Percentiles rank a stretch among this genome's conserved stretches.
Conservation (phyloP, 2,329 filamentous ascomycete genomes). For the Talaromyces sp. region DNA sequence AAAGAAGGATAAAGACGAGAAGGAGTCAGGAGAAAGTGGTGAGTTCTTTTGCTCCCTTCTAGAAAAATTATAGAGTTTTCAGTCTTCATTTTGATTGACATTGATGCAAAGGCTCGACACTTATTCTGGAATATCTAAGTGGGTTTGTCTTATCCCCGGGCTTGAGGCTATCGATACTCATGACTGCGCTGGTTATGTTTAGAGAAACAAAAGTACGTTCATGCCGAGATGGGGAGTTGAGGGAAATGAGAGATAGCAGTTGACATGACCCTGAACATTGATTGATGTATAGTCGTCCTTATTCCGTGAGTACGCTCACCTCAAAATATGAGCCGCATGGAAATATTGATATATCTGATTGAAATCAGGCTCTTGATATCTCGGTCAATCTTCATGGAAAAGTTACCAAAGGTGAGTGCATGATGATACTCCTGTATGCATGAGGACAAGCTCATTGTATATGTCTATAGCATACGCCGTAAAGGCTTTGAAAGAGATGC, state of each 20-base stretch:
- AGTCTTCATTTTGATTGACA: neutral
- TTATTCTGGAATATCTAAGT: conserved; percentile 50
- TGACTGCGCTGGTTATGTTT: neutral
- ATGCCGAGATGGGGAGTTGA: neutral
- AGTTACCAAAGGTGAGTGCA: conserved; percentile 48
- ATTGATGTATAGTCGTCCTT: conserved; percentile 43
- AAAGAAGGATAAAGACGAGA: conserved; percentile 34
- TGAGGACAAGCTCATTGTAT: neutral
- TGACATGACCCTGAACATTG: neutral
- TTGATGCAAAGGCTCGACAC: conserved; percentile 30
- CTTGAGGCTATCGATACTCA: neutral
- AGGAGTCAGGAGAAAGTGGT: conserved; percentile 29
- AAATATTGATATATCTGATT: neutral
- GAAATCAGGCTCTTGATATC: conserved; percentile 50
- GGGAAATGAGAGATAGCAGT: neutral
- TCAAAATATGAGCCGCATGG: neutral
- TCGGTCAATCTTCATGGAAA: conserved; percentile 58
- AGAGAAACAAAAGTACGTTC: conserved; percentile 16
- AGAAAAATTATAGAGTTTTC: too few relatives aligned
- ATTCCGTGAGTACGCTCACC: conserved; percentile 40
- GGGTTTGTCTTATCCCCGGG: conserved; percentile 22
- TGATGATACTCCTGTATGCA: neutral
- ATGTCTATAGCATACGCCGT: conserved; percentile 47
- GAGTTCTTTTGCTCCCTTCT: conserved; percentile 3
- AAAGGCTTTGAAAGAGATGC: conserved; percentile 59